phyloP scores from a whole-genome alignment of 257 asterid species.

The Nicotiana noctiflora region DNA sequence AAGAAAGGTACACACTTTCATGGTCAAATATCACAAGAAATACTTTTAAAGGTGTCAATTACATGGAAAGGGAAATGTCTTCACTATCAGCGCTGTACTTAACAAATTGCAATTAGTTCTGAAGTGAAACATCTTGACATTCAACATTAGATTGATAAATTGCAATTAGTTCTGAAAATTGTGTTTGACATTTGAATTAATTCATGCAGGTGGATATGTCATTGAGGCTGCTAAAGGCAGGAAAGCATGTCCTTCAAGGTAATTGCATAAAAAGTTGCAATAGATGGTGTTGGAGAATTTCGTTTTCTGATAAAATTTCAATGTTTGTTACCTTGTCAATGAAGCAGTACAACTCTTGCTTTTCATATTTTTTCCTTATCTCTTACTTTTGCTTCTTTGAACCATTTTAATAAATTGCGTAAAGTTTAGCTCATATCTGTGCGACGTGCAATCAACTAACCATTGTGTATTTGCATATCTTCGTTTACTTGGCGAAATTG shows the following conservation, averaged over 20 bases:
- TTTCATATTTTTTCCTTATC: background rate
- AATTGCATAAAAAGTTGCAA: constrained; percentile 12
- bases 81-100: background rate
- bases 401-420: background rate
- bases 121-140: background rate
- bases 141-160: background rate
- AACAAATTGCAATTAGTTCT: background rate
- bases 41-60: background rate
- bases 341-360: background rate
- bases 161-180: background rate
- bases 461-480: constrained; percentile 36
- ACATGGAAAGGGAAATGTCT: background rate
- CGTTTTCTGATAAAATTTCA: background rate
- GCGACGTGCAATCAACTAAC: constrained; percentile 27
- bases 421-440: background rate
- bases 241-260: constrained; percentile 99
- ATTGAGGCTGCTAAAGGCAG: constrained; percentile 59
- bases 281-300: background rate
- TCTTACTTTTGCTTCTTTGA: background rate
- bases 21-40: background rate
- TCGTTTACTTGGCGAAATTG: constrained; percentile 26
- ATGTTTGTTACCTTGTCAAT: background rate
- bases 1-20: background rate
- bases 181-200: constrained; percentile 1
- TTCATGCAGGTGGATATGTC: constrained; percentile 87